Evolutionary conservation across 2,329 filamentous ascomycete species (phyloP), one percentile per base, ranked within the genome.

Genomic region (Talaromyces sp.): DNA sequence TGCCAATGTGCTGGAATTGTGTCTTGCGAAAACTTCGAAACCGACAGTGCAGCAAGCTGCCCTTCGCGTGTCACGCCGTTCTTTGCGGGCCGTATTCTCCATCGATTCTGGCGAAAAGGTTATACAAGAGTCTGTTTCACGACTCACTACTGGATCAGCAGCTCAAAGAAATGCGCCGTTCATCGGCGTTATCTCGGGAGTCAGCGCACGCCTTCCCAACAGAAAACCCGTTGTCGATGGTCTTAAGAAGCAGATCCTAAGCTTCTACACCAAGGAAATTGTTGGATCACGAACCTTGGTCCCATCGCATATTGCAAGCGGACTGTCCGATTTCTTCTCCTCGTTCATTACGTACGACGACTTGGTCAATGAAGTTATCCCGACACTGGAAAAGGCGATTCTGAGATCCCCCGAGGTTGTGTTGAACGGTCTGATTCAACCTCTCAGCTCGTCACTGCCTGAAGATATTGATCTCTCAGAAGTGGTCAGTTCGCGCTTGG

Each of bases 371-470:
- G 86, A 93, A 51, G 71, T 98, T 33, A 81, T 96, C 27, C 91
- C 93, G 9, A 81, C 92, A 0, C 80, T 98, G 15, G 95, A 99
- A 71, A 97, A 96, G 77, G 88, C 90, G 6, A 82, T 99, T 60
- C 78, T 99, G 53, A 85, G 96, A 72, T 89, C 93, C 8, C 96
- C 95, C 1, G 95, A 99, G 76, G 88, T 97, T 51, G 87, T 96
- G 15, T 80, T 98, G 30, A 87, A 89, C 67, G 89, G 92, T 65
- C 82, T 97, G 27, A 78, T 98, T 56, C 85, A 88, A 6, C 86
- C 89, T 13, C 81, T 98, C 53, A 82, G 96, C 62, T 75, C 82
- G 9, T 85, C 91, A 30, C 79, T 99, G 7, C 87, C 92, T 1
- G 72, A 78, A 30, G 79, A 80, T 6, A 82, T 95, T 67, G 93